Percentiles rank a stretch among this genome's conserved stretches.
phyloP scores from a whole-genome alignment of 1,284 basidiomycete genomes.

The Trametes versicolor region DNA sequence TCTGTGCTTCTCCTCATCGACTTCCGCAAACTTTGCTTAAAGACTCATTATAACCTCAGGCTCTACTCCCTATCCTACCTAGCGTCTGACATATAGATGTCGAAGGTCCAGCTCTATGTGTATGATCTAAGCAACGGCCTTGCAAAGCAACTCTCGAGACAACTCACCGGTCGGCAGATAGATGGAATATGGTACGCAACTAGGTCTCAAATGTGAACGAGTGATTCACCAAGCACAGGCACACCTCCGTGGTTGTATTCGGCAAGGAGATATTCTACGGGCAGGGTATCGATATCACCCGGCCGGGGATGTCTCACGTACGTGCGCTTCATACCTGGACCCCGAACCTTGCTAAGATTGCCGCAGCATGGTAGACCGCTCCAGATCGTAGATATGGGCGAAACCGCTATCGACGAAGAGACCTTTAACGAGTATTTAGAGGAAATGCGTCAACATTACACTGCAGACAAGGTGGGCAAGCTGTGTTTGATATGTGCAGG shows the following conservation, averaged over 20 bases:
- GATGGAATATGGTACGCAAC: slow-evolving; percentile 84
- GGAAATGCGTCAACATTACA: slow-evolving; percentile 83
- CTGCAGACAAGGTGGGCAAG: slow-evolving; percentile 78
- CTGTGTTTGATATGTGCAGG: too few relatives aligned
- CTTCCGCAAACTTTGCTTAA: neutral
- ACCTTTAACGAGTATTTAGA: slow-evolving; percentile 86
- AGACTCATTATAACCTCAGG: too few relatives aligned
- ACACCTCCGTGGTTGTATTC: slow-evolving; percentile 90
- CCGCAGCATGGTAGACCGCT: slow-evolving; percentile 81
- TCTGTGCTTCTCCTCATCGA: neutral
- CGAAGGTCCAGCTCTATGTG: slow-evolving; percentile 70
- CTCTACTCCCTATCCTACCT: neutral
- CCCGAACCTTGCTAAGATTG: slow-evolving; percentile 3
- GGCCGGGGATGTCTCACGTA: slow-evolving; percentile 84
- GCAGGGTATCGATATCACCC: slow-evolving; percentile 76
- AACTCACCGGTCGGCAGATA: slow-evolving; percentile 87
- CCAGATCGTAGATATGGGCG: slow-evolving; percentile 82
- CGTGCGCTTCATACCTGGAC: slow-evolving; percentile 42
- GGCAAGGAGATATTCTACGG: slow-evolving; percentile 91
- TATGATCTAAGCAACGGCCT: slow-evolving; percentile 92
- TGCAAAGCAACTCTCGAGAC: slow-evolving; percentile 77
- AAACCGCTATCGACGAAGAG: slow-evolving; percentile 83
- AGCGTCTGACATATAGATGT: slow-evolving; percentile 31
- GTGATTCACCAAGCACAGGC: slow-evolving; percentile 57
- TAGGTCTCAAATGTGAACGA: neutral